A percentile compares a stretch with the other conserved stretches of the same genome.
Evolutionary conservation across 2,329 filamentous ascomycete species (phyloP).

Genomic region (Lasiodiplodia sp.): DNA sequence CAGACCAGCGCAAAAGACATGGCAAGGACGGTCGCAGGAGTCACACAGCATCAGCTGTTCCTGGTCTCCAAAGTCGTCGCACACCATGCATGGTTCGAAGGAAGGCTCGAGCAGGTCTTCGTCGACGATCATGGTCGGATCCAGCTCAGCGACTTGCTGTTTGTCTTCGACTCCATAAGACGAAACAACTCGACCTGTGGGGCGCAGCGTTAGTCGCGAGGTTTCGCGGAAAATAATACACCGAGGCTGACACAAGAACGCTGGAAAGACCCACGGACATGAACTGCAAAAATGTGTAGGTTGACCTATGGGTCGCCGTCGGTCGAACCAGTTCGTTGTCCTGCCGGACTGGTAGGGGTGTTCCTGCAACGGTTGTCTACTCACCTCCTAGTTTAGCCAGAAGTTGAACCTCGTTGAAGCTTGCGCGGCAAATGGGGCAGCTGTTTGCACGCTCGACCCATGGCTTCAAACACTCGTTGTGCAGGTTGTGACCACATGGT

Average conservation of each 20-base stretch:
- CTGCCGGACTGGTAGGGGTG: conserved; percentile 11
- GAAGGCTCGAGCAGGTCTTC: conserved; percentile 62
- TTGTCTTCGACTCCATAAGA: conserved; percentile 77
- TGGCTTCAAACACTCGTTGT: conserved; percentile 89
- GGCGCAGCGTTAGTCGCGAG: conserved; percentile 10
- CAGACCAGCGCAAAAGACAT: conserved; percentile 89
- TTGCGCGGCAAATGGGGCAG: conserved; percentile 93
- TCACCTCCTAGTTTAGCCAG: conserved; percentile 81
- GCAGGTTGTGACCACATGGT: conserved; percentile 89
- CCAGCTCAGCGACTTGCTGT: conserved; percentile 89
- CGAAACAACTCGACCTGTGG: conserved; percentile 61
- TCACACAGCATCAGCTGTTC: conserved; percentile 90
- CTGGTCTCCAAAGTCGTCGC: conserved; percentile 80
- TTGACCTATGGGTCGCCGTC: conserved; percentile 21
- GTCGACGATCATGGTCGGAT: conserved; percentile 79
- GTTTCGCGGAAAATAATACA: neutral
- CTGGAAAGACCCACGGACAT: conserved; percentile 30
- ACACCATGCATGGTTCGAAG: conserved; percentile 79
- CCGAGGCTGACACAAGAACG: conserved; percentile 19
- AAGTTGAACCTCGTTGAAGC: conserved; percentile 89
- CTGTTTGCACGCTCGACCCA: conserved; percentile 98
- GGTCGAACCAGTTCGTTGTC: conserved; percentile 24
- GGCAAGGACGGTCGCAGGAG: conserved; percentile 86
- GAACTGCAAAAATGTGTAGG: conserved; percentile 20
- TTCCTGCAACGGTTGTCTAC: conserved; percentile 40